Conservation (phyloP, 495 filamentous ascomycete genomes). For the Tuber aestivum region DNA sequence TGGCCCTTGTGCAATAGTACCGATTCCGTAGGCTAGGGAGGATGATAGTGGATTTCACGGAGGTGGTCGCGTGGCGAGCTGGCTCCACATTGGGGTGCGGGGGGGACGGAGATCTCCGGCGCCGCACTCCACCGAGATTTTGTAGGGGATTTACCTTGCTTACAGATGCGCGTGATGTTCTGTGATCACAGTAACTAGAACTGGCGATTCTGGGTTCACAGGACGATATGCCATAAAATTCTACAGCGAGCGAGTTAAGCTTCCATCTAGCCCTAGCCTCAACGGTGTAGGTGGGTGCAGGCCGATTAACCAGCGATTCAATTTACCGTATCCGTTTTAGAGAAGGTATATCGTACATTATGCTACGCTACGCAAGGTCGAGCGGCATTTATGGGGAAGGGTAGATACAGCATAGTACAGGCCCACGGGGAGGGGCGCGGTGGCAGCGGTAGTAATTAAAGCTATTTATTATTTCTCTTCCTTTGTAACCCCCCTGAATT, state of each 20-base stretch:
- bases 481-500: neutral
- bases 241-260: neutral
- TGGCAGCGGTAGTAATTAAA: neutral
- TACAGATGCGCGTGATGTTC: neutral
- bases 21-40: neutral
- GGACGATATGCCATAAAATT: neutral
- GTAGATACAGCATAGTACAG: neutral
- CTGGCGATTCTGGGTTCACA: neutral
- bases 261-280: neutral
- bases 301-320: neutral
- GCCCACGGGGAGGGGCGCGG: neutral
- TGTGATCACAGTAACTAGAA: neutral
- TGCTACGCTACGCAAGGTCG: neutral
- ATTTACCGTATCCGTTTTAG: neutral
- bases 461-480: conserved; percentile 3
- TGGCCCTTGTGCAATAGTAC: too few relatives aligned
- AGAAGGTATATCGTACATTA: neutral
- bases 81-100: neutral
- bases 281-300: neutral
- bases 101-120: neutral
- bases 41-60: neutral
- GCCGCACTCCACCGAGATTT: neutral
- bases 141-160: neutral
- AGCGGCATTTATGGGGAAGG: neutral
- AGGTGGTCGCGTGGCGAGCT: neutral